These are phyloP conservation scores for Thuidium tamariscinum DNA, from an alignment of 225 moss, liverwort and hornwort species.

Conservation along the genomic window DNA sequence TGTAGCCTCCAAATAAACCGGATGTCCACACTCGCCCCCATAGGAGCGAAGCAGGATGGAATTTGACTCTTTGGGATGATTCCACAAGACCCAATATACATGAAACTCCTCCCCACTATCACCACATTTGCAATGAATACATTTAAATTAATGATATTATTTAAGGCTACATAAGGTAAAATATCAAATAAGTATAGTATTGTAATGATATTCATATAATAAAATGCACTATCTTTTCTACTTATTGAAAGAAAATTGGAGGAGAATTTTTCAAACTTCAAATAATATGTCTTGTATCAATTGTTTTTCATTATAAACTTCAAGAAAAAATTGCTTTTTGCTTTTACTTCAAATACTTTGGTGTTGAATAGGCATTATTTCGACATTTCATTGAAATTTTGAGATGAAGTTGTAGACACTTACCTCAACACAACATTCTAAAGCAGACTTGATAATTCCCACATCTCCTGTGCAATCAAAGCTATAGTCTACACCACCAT, in stretches of 20 bases:
- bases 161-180: too few relatives aligned
- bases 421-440: slow-evolving; percentile 42
- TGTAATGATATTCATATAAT: background rate
- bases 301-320: too few relatives aligned
- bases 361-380: too few relatives aligned
- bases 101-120: slow-evolving; percentile 44
- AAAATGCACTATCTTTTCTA: background rate
- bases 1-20: slow-evolving; percentile 42
- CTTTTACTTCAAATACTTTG: background rate
- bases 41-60: slow-evolving; percentile 23
- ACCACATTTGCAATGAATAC: background rate
- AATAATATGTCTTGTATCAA: background rate
- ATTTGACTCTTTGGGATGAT: slow-evolving; percentile 31
- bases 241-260: background rate
- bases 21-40: slow-evolving; percentile 50
- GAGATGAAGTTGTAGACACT: background rate
- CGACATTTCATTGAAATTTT: fast-evolving
- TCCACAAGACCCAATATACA: slow-evolving; percentile 38
- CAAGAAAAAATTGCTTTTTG: background rate
- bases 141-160: too few relatives aligned
- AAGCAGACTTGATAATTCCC: slow-evolving; percentile 30
- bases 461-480: slow-evolving; percentile 45
- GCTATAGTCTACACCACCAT: slow-evolving; percentile 50
- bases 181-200: too few relatives aligned
- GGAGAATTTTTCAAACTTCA: background rate